Base-by-base conservation (phyloP, 2,329 filamentous ascomycete species). In the Waltergamsia citrina region DNA sequence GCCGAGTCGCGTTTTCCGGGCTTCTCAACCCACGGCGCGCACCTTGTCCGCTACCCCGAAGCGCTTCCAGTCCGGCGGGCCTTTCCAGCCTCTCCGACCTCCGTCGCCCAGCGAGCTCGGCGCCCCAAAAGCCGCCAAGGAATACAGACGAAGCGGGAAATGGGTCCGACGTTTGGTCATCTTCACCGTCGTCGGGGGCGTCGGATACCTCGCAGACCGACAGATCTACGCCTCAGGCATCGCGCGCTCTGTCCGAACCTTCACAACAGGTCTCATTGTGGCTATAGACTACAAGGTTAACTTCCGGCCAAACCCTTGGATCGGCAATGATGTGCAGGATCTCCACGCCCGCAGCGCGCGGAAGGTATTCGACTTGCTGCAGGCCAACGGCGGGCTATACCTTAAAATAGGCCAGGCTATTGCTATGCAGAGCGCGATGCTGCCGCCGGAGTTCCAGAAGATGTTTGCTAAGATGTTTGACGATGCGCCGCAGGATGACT, bases 401-500 rank as follows among this genome's bases (percentile, higher is more conserved):
- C 69, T 96, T 52, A 98, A 98, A 69, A 95, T 98, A 38, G 92
- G 92, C 1, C 92, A 98, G 66, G 92, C 92, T 5, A 90, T 98
- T 45, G 92, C 90, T 11, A 96, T 96, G 92, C 92, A 98, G 67
- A 90, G 84, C 45, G 90, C 90, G 0, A 79, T 96, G 18, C 63
- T 98, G 41, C 92, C 92, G 18, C 85, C 88, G 0, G 87, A 94
- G 57, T 96, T 96, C 48, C 87, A 94, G 64, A 79, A 81, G 50
- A 96, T 95, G 87, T 98, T 98, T 53, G 70, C 81, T 16, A 74
- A 82, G 49, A 95, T 98, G 86, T 98, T 96, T 54, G 92, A 96
- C 53, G 90, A 96, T 63, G 92, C 92, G 41, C 88, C 90, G 24
- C 88, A 95, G 66, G 92, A 94, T 53, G 69, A 72, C 27, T 96